Percentiles rank a stretch among this genome's conserved stretches.
Conservation (phyloP, 2,329 filamentous ascomycete species). For the Fusarium sp. region DNA sequence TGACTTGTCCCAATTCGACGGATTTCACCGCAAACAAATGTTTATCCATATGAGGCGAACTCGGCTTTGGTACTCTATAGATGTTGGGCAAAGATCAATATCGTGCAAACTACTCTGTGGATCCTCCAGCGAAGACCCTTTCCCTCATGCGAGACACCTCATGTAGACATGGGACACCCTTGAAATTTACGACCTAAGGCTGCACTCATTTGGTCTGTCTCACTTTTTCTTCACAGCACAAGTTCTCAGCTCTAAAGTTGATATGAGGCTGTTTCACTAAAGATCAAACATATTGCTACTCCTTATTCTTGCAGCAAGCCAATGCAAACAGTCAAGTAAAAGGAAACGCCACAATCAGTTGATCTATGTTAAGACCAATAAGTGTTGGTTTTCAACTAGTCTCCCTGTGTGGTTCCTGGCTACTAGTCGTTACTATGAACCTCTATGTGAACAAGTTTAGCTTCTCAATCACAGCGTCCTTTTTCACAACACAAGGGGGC, state of each 20-base stretch:
- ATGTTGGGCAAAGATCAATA: not conserved
- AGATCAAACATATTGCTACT: slow-evolving; percentile 1
- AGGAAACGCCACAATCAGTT: not conserved
- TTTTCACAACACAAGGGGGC: not conserved
- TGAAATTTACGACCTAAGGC: not conserved
- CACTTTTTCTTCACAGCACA: not conserved
- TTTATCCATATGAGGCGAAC: not conserved
- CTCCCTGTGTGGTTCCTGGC: not conserved
- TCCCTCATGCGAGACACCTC: slow-evolving; percentile 33
- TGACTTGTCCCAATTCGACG: not conserved
- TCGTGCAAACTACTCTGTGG: slow-evolving; percentile 1
- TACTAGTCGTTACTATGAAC: not conserved
- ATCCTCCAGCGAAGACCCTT: not conserved
- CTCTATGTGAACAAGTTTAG: not conserved
- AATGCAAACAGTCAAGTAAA: not conserved
- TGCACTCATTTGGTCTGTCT: not conserved
- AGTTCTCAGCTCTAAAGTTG: not conserved
- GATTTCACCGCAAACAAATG: not conserved
- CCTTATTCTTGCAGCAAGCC: not conserved
- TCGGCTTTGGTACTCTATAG: not conserved
- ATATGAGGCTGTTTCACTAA: slow-evolving; percentile 3
- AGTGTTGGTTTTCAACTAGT: not conserved
- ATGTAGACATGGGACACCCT: slow-evolving; percentile 23
- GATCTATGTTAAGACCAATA: not conserved
- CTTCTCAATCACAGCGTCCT: not conserved